Percentiles rank a stretch among this genome's conserved stretches.
Conservation (phyloP, 768 basidiomycete genomes). For the Trametes cingulata region DNA sequence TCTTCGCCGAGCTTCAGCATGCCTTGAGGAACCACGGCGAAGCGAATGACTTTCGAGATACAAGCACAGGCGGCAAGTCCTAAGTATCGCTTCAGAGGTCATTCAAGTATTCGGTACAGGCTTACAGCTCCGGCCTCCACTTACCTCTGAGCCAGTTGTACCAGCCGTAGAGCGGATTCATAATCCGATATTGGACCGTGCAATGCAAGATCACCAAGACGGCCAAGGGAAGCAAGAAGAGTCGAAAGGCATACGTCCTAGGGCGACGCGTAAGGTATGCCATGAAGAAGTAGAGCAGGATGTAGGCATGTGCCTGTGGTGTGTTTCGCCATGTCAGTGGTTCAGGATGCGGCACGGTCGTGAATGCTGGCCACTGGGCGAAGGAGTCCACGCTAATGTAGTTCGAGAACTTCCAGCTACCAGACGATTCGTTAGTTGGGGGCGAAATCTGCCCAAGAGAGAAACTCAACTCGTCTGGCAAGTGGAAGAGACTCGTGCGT, state of each 20-base stretch:
- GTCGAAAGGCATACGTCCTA: conserved; percentile 60
- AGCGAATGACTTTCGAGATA: background rate
- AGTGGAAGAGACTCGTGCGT: background rate
- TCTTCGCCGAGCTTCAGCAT: conserved; percentile 16
- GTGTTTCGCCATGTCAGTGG: conserved; percentile 6
- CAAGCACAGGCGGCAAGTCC: background rate
- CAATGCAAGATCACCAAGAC: conserved; percentile 48
- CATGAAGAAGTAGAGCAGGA: conserved; percentile 58
- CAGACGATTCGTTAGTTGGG: too few species aligned
- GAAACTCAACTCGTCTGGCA: background rate
- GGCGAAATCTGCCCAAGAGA: background rate
- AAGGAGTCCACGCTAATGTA: background rate
- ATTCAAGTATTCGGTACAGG: background rate
- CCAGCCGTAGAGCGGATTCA: conserved; percentile 52
- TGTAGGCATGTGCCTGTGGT: background rate
- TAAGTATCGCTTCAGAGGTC: background rate
- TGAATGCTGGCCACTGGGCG: background rate
- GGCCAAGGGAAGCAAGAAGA: conserved; percentile 60
- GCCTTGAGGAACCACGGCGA: conserved; percentile 2
- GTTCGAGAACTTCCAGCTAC: background rate
- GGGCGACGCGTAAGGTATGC: conserved; percentile 71
- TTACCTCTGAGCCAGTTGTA: conserved; percentile 74
- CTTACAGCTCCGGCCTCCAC: conserved; percentile 21
- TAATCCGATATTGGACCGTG: conserved; percentile 55
- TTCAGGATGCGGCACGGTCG: background rate